Percentiles rank a stretch among this genome's conserved stretches.
phyloP scores from a whole-genome alignment of 2,329 filamentous ascomycete species.

The Podosphaera xanthii region DNA sequence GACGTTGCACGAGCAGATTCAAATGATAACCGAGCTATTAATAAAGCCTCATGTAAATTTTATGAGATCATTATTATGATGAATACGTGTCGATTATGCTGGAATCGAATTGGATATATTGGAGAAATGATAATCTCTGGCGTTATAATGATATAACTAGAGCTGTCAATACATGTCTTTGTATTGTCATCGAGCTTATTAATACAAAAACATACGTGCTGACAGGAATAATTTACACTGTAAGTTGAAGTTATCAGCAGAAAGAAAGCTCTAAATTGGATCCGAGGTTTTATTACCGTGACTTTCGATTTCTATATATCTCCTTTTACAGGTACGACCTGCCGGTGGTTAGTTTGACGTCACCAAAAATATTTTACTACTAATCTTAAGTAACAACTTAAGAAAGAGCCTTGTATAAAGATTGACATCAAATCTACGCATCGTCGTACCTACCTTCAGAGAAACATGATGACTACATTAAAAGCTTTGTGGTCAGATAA shows the following conservation, averaged over 20 bases:
- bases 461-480: too few species aligned
- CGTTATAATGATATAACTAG: background rate
- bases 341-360: too few species aligned
- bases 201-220: background rate
- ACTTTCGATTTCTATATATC: too few species aligned
- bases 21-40: conserved; percentile 19
- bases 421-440: too few species aligned
- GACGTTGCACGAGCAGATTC: conserved; percentile 81
- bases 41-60: background rate
- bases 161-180: background rate
- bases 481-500: too few species aligned
- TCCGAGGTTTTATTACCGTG: background rate
- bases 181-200: background rate
- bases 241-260: background rate
- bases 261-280: background rate
- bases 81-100: background rate
- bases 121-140: background rate
- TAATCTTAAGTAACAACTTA: too few species aligned
- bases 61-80: background rate
- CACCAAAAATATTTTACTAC: too few species aligned
- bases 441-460: too few species aligned
- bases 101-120: background rate
- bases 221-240: background rate
- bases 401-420: too few species aligned
- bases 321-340: too few species aligned